These are phyloP conservation scores for Solanum bulbocastanum DNA, from an alignment of 257 asterid genomes.

Conservation along the genomic window DNA sequence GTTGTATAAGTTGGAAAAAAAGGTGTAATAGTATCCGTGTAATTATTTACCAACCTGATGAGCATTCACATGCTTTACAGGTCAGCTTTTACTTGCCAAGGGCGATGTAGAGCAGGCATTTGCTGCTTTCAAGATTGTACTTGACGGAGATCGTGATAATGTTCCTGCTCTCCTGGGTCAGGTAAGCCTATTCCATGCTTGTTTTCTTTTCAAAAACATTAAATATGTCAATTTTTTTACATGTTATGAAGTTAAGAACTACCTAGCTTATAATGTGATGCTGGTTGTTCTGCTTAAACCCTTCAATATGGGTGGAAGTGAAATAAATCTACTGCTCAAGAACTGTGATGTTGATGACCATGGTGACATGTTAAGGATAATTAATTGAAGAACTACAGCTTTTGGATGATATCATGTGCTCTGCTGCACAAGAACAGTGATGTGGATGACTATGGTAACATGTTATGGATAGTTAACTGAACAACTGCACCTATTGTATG, in stretches of 20 bases:
- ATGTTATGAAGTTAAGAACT: not conserved
- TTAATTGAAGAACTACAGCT: not conserved
- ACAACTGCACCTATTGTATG: not conserved
- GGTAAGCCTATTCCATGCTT: conserved; percentile 32
- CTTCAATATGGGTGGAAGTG: not conserved
- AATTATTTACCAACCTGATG: not conserved
- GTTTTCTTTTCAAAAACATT: not conserved
- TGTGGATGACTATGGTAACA: not conserved
- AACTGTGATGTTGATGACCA: not conserved
- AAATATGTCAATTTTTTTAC: not conserved
- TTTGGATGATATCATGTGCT: not conserved
- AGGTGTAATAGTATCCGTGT: not conserved
- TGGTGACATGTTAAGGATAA: not conserved
- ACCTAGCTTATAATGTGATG: not conserved
- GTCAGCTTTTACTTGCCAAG: conserved; percentile 95
- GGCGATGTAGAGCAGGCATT: conserved; percentile 93
- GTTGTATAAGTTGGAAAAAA: not conserved
- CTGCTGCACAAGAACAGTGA: not conserved
- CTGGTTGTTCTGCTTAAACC: not conserved
- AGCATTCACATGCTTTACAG: conserved; percentile 30
- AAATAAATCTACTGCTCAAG: not conserved
- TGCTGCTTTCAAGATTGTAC: conserved; percentile 84
- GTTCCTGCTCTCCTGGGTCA: conserved; percentile 99
- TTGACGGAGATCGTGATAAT: conserved; percentile 88
- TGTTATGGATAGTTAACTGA: not conserved